Evolutionary conservation across 2,329 filamentous ascomycete genomes (phyloP), one percentile per base, ranked within the genome.

Genomic region (Colletotrichum kahawae): DNA sequence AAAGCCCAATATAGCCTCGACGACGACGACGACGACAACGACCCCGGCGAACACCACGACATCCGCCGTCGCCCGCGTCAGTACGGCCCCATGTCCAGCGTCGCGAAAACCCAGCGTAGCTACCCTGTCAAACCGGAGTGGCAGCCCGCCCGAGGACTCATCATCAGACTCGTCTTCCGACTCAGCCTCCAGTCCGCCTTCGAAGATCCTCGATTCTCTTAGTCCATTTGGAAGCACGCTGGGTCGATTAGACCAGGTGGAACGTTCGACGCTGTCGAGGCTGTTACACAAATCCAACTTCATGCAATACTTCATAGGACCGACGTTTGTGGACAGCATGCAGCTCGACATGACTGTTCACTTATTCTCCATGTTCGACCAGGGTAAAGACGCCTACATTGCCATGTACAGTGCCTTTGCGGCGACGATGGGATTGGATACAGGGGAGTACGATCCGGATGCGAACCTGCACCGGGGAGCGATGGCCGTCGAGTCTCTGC

Each of bases 401-500:
- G 72, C 72, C 33, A 75, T 75, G 72, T 75, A 75, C 34, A 75
- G 43, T 33, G 72, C 72, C 24, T 75, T 75, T 13, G 72, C 72
- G n/a, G 56, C 72, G 3, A 57, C 38, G 1, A 75, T 72, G 68
- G 72, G 72, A 5, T 8, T 75, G 29, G 72, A 75, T 13, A 72
- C 69, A 63, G 72, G 72, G 4, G 68, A 71, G 57, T 75, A 75
- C 56, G 69, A 75, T 1, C 69, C 72, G 43, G 72, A 75, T 0
- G 69, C 63, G 7, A 75, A 75, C 48, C 56, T 75, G 8, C 72
- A 75, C 12, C 72, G 72, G 33, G 72, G 72, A 8, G 72, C 72
- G 2, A 71, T 75, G 68, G 72, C 72, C 12, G 72, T 75, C 4
- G 72, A 75, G 63, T 64, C 66, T 27, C 43, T 75, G n/a, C 62